phyloP scores from a whole-genome alignment of 2,329 filamentous ascomycete genomes.

The Sporothrix sp. region DNA sequence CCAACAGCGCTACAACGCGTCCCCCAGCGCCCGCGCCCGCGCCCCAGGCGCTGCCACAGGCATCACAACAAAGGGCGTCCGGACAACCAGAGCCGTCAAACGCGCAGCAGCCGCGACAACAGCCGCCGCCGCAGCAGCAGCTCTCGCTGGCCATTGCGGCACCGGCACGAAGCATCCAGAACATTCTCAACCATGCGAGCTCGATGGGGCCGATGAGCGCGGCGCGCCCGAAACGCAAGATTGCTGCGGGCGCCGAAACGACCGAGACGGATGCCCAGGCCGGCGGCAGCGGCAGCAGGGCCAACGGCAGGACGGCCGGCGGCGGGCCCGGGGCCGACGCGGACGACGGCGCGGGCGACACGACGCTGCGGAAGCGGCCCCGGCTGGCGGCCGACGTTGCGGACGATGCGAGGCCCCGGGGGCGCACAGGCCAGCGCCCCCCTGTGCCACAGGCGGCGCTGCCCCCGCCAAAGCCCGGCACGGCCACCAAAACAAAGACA shows the following conservation, averaged over 20 bases:
- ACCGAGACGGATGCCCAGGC: not conserved
- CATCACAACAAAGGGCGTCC: slow-evolving; percentile 5
- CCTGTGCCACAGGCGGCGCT: not conserved
- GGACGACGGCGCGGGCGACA: slow-evolving; percentile 1
- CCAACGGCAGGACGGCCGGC: not conserved
- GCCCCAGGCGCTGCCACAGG: not conserved
- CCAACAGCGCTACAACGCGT: slow-evolving; percentile 2
- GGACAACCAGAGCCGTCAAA: not conserved
- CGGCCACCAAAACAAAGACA: slow-evolving; percentile 2
- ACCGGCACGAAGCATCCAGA: slow-evolving; percentile 14
- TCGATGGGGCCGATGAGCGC: slow-evolving; percentile 11
- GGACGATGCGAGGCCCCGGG: slow-evolving; percentile 12
- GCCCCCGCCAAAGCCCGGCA: not conserved
- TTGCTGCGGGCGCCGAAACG: not conserved
- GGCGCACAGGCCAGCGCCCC: not conserved
- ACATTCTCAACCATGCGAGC: slow-evolving; percentile 15
- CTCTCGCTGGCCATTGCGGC: slow-evolving; percentile 11
- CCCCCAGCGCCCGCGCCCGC: slow-evolving; percentile 9
- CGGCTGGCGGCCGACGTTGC: slow-evolving; percentile 45
- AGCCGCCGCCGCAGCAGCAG: slow-evolving; percentile 1
- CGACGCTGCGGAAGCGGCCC: slow-evolving; percentile 38
- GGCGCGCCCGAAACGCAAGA: slow-evolving; percentile 16
- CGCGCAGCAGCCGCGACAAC: not conserved
- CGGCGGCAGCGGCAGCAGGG: not conserved
- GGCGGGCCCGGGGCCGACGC: not conserved